These are phyloP conservation scores for Claviceps monticola DNA, from an alignment of 2,329 filamentous ascomycete species.

Conservation along the genomic window DNA sequence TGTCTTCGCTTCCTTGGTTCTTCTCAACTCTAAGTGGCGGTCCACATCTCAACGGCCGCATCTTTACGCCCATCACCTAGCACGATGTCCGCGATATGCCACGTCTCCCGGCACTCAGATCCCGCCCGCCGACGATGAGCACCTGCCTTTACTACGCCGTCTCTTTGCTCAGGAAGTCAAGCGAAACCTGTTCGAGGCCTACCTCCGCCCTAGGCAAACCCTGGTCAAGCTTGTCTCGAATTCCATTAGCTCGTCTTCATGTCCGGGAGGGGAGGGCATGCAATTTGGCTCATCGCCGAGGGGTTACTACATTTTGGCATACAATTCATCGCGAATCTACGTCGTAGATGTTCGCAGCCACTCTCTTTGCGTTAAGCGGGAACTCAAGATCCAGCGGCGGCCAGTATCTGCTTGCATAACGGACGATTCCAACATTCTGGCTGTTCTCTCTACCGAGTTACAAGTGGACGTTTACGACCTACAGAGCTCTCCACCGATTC, in stretches of 20 bases:
- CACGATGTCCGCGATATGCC: slow-evolving; percentile 45
- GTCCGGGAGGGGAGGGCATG: slow-evolving; percentile 73
- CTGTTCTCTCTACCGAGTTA: slow-evolving; percentile 68
- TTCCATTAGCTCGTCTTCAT: slow-evolving; percentile 71
- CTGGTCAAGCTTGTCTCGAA: slow-evolving; percentile 70
- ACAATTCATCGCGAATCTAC: slow-evolving; percentile 76
- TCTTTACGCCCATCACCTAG: slow-evolving; percentile 49
- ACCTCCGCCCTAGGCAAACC: slow-evolving; percentile 54
- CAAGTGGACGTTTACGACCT: slow-evolving; percentile 80
- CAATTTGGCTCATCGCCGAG: slow-evolving; percentile 68
- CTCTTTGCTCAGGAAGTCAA: slow-evolving; percentile 59
- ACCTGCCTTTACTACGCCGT: slow-evolving; percentile 46
- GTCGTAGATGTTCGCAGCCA: slow-evolving; percentile 54
- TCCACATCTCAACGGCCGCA: slow-evolving; percentile 47
- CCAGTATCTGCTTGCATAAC: slow-evolving; percentile 66
- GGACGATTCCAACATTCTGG: slow-evolving; percentile 62
- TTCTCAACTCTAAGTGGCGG: slow-evolving; percentile 54
- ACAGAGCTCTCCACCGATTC: slow-evolving; percentile 46
- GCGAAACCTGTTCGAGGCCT: slow-evolving; percentile 64
- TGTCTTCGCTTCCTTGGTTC: slow-evolving; percentile 51
- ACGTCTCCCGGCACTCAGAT: slow-evolving; percentile 31
- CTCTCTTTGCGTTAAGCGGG: slow-evolving; percentile 52
- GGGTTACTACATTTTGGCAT: slow-evolving; percentile 61
- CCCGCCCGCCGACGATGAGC: slow-evolving; percentile 27
- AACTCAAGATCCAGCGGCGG: slow-evolving; percentile 65